Percentiles rank a stretch among this genome's conserved stretches.
These are phyloP conservation scores for Parastagonospora nodorum DNA, from an alignment of 2,329 filamentous ascomycete species.

Conservation along the genomic window DNA sequence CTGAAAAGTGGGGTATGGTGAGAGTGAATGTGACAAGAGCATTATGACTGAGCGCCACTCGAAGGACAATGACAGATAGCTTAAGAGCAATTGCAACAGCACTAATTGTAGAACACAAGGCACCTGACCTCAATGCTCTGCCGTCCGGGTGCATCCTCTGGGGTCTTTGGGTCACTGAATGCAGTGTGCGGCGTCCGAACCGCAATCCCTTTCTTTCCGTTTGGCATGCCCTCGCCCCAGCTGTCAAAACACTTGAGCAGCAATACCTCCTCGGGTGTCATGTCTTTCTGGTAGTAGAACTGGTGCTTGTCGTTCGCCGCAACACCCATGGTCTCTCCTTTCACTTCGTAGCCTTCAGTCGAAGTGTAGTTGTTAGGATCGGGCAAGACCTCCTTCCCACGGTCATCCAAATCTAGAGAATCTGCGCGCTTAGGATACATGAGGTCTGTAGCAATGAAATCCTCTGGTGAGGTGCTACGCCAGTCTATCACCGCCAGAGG, in stretches of 20 bases:
- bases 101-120: conserved; percentile 63
- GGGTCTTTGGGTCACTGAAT: conserved; percentile 58
- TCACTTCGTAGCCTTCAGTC: conserved; percentile 65
- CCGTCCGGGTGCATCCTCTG: conserved; percentile 54
- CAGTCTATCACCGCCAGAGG: conserved; percentile 74
- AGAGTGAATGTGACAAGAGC: not conserved
- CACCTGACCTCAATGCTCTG: conserved; percentile 70
- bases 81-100: not conserved
- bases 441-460: conserved; percentile 66
- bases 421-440: conserved; percentile 59
- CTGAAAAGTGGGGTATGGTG: not conserved
- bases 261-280: conserved; percentile 63
- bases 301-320: conserved; percentile 62
- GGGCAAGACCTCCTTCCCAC: conserved; percentile 63
- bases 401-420: conserved; percentile 55
- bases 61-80: not conserved
- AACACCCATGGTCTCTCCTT: conserved; percentile 67
- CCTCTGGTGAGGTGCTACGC: conserved; percentile 59
- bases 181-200: conserved; percentile 71
- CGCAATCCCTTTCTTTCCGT: conserved; percentile 47
- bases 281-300: conserved; percentile 71
- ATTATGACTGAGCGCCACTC: not conserved
- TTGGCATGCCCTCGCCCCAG: conserved; percentile 49
- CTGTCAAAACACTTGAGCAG: conserved; percentile 58
- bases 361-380: conserved; percentile 53